phyloP scores from a whole-genome alignment of 2,329 filamentous ascomycete species.

The Bisporella sp. region DNA sequence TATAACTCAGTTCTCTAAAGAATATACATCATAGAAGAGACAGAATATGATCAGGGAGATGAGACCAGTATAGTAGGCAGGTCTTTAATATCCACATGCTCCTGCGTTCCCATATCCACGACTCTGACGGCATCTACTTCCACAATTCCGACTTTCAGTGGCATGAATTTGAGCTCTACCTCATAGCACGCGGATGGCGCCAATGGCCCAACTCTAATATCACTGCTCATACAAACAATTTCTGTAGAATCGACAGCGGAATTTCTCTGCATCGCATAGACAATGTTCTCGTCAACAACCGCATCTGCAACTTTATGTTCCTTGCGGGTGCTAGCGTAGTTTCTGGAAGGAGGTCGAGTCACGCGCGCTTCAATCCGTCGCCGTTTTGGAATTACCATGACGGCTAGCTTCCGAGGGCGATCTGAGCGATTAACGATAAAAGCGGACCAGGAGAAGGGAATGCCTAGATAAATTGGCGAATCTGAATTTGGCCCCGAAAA shows the following conservation, averaged over 20 bases:
- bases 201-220: constrained; percentile 66
- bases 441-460: constrained; percentile 65
- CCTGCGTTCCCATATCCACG: constrained; percentile 65
- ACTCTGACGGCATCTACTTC: constrained; percentile 67
- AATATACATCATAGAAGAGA: no score
- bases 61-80: constrained; percentile 60
- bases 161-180: constrained; percentile 65
- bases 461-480: constrained; percentile 52
- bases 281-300: constrained; percentile 62
- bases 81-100: constrained; percentile 71
- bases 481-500: constrained; percentile 56
- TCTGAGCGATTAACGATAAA: constrained; percentile 68
- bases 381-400: constrained; percentile 60
- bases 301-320: constrained; percentile 48
- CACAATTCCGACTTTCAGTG: constrained; percentile 58
- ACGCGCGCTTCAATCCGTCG: constrained; percentile 46
- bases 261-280: constrained; percentile 65
- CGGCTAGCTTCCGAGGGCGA: constrained; percentile 59
- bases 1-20: no score
- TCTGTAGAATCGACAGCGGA: constrained; percentile 57
- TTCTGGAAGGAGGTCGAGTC: constrained; percentile 41
- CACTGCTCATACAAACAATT: constrained; percentile 67
- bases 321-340: constrained; percentile 27
- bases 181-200: constrained; percentile 68
- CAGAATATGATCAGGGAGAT: neutral